A percentile compares a stretch with the other conserved stretches of the same genome.
These are phyloP conservation scores for Colletotrichum sp. DNA, from an alignment of 2,329 filamentous ascomycete species.

Conservation along the genomic window DNA sequence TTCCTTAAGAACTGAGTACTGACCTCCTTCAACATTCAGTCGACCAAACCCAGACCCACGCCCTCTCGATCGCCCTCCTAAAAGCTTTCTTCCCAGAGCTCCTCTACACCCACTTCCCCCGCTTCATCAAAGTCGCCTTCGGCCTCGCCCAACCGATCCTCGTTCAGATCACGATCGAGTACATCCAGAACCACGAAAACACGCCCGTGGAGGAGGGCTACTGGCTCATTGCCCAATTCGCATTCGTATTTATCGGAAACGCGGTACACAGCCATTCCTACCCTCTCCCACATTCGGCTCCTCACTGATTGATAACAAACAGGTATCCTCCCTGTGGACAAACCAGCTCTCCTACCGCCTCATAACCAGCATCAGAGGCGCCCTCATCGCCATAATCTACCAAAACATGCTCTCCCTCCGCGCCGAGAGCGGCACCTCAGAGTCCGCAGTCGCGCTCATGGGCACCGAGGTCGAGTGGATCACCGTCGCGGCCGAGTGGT, in stretches of 20 bases:
- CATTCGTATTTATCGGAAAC: slow-evolving; percentile 45
- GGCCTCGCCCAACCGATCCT: slow-evolving; percentile 51
- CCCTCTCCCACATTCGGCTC: rapidly evolving
- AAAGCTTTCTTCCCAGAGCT: slow-evolving; percentile 24
- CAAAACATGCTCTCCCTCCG: slow-evolving; percentile 25
- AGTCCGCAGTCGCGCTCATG: slow-evolving; percentile 29
- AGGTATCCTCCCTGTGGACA: slow-evolving; percentile 3
- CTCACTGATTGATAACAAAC: neutral
- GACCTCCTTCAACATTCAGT: neutral
- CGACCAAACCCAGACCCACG: neutral
- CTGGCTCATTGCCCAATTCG: slow-evolving; percentile 44
- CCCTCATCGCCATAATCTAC: slow-evolving; percentile 31
- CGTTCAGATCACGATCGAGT: slow-evolving; percentile 30
- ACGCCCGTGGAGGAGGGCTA: slow-evolving; percentile 29
- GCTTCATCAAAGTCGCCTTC: slow-evolving; percentile 39
- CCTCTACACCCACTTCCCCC: slow-evolving; percentile 29
- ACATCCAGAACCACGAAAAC: neutral
- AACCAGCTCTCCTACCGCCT: slow-evolving; percentile 25
- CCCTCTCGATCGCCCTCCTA: neutral
- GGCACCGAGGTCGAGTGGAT: slow-evolving; percentile 34
- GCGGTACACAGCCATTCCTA: slow-evolving; percentile 24
- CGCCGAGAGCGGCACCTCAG: slow-evolving; percentile 6
- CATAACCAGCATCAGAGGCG: slow-evolving; percentile 28
- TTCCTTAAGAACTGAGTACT: neutral
- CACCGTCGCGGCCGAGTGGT: slow-evolving; percentile 24